These are phyloP conservation scores for Aquilaria malaccensis DNA, from an alignment of 345 rosid genomes.

Conservation along the genomic window DNA sequence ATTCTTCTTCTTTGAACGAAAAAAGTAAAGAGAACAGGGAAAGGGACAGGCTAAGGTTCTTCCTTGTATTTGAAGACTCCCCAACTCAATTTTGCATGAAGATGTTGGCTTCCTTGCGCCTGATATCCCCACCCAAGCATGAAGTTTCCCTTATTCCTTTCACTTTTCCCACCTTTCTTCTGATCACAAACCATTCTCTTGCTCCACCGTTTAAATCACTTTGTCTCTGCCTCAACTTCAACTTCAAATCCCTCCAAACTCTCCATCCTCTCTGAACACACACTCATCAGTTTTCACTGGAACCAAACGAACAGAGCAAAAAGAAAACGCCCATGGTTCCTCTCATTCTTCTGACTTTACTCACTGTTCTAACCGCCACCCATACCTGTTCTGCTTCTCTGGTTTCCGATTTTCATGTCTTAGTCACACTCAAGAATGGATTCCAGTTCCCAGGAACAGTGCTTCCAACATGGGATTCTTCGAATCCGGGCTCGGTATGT, in stretches of 20 bases:
- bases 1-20: slow-evolving; percentile 22
- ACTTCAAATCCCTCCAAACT: slow-evolving; percentile 35
- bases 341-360: slow-evolving; percentile 34
- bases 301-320: background rate
- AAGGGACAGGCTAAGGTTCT: slow-evolving; percentile 44
- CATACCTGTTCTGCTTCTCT: slow-evolving; percentile 24
- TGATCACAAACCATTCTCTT: slow-evolving; percentile 18
- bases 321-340: slow-evolving; percentile 35
- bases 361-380: slow-evolving; percentile 25
- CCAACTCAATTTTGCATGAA: slow-evolving; percentile 15
- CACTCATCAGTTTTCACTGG: background rate
- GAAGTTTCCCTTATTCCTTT: slow-evolving; percentile 47
- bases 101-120: slow-evolving; percentile 42
- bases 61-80: slow-evolving; percentile 52
- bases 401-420: slow-evolving; percentile 34
- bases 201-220: slow-evolving; percentile 24
- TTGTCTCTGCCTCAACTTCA: slow-evolving; percentile 29
- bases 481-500: slow-evolving; percentile 46
- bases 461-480: slow-evolving; percentile 41
- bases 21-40: slow-evolving; percentile 10
- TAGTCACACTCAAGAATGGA: slow-evolving; percentile 39
- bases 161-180: slow-evolving; percentile 32
- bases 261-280: slow-evolving; percentile 18
- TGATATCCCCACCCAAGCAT: slow-evolving; percentile 17
- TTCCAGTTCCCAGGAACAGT: slow-evolving; percentile 42